Evolutionary conservation across 805 yeast species (phyloP).

Genomic region (Barnettozyma salicaria): DNA sequence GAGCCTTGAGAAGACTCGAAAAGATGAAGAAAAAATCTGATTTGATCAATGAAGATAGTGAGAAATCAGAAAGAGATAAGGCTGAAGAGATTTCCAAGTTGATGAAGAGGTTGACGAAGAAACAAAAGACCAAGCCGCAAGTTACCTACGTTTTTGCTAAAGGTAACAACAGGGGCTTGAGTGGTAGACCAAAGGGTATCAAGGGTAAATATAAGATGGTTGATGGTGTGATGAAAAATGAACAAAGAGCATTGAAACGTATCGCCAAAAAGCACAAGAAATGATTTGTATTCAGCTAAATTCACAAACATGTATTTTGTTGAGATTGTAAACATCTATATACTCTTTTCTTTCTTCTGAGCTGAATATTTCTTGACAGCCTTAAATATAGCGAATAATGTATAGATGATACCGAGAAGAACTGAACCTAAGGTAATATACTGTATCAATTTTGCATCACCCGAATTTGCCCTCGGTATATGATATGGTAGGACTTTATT

Average conservation of each 20-base stretch:
- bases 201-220: slow-evolving; percentile 99
- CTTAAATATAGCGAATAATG: slow-evolving; percentile 25
- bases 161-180: slow-evolving; percentile 77
- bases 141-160: slow-evolving; percentile 84
- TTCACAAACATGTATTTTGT: too few species aligned
- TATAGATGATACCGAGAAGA: slow-evolving; percentile 29
- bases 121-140: slow-evolving; percentile 66
- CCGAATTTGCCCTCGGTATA: slow-evolving; percentile 39
- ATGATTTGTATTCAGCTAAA: too few species aligned
- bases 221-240: slow-evolving; percentile 97
- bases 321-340: too few species aligned
- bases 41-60: slow-evolving; percentile 77
- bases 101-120: slow-evolving; percentile 74
- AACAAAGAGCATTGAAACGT: slow-evolving; percentile 86
- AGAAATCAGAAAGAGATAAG: slow-evolving; percentile 87
- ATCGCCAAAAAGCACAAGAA: slow-evolving; percentile 82
- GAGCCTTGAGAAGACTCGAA: slow-evolving; percentile 82
- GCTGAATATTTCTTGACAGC: neutral
- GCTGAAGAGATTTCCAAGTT: slow-evolving; percentile 86
- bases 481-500: slow-evolving; percentile 18
- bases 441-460: slow-evolving; percentile 29
- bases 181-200: slow-evolving; percentile 96
- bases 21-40: slow-evolving; percentile 91
- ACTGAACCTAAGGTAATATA: slow-evolving; percentile 32
- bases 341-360: slow-evolving; percentile 6